Evolutionary conservation across 2,329 filamentous ascomycete genomes (phyloP).

Genomic region (Fusarium domesticum): DNA sequence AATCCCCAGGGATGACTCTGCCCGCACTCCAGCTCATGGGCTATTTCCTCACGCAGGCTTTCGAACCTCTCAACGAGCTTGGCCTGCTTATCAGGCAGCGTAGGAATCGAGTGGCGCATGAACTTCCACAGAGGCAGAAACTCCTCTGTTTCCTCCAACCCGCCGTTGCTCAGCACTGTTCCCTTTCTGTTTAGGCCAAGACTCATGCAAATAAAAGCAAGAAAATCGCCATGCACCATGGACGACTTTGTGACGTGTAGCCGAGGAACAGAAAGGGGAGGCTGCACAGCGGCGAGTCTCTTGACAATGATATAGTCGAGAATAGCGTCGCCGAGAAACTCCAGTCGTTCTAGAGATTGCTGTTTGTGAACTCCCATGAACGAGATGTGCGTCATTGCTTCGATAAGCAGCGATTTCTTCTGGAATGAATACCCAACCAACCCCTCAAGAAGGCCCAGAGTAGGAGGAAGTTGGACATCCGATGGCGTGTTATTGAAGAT

Average conservation of each 20-base stretch:
- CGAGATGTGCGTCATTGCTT: slow-evolving; percentile 79
- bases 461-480: slow-evolving; percentile 36
- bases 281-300: slow-evolving; percentile 49
- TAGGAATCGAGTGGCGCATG: slow-evolving; percentile 56
- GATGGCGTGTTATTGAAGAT: slow-evolving; percentile 44
- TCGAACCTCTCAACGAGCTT: slow-evolving; percentile 45
- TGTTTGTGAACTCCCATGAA: slow-evolving; percentile 41
- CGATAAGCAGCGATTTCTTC: slow-evolving; percentile 65
- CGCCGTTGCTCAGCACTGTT: slow-evolving; percentile 15
- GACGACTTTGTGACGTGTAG: slow-evolving; percentile 77
- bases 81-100: slow-evolving; percentile 48
- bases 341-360: slow-evolving; percentile 65
- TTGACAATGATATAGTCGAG: slow-evolving; percentile 74
- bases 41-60: slow-evolving; percentile 47
- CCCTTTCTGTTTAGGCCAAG: slow-evolving; percentile 25
- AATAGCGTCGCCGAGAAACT: slow-evolving; percentile 84
- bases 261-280: slow-evolving; percentile 46
- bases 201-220: slow-evolving; percentile 71
- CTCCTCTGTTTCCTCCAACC: slow-evolving; percentile 19
- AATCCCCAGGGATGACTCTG: slow-evolving; percentile 71
- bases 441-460: slow-evolving; percentile 53
- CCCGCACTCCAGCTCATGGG: slow-evolving; percentile 47
- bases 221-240: slow-evolving; percentile 74
- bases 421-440: slow-evolving; percentile 70
- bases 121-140: slow-evolving; percentile 62